These are phyloP conservation scores for Phlyctochytrium bullatum DNA, from an alignment of 192 early-diverging fungal species.

Conservation along the genomic window DNA sequence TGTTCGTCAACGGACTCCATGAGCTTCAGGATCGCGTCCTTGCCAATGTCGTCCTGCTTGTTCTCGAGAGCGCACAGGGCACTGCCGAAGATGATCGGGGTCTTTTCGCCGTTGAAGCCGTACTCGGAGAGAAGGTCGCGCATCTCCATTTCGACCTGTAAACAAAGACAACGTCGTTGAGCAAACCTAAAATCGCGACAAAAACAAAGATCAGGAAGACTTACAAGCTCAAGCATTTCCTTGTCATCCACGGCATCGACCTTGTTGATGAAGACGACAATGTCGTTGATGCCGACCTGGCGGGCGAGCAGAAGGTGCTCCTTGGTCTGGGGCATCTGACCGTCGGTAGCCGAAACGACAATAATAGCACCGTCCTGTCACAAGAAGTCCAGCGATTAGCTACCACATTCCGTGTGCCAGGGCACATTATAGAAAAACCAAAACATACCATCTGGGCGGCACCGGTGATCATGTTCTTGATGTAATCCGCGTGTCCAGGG, in stretches of 20 bases:
- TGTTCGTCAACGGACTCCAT: conserved; percentile 89
- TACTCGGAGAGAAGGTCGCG: conserved; percentile 89
- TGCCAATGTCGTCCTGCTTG: conserved; percentile 85
- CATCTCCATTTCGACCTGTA: conserved; percentile 94
- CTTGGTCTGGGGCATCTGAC: conserved; percentile 98
- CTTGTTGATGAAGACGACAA: conserved; percentile 99
- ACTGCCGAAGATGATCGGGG: conserved; percentile 89
- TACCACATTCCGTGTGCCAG: no score
- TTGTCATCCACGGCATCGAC: conserved; percentile 93
- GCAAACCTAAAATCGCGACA: conserved; percentile 6
- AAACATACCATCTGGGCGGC: conserved; percentile 79
- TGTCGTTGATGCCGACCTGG: conserved; percentile 88
- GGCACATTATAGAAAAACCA: no score
- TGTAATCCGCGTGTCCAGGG: conserved; percentile 99
- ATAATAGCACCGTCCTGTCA: conserved; percentile 94
- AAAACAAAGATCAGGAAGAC: conserved; percentile 2
- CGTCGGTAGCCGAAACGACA: conserved; percentile 96
- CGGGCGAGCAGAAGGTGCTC: conserved; percentile 96
- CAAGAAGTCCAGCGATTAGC: background rate
- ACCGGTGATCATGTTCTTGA: conserved; percentile 99
- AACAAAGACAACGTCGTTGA: background rate
- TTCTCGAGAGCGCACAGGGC: conserved; percentile 94
- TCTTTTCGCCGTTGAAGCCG: conserved; percentile 87
- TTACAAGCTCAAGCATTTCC: conserved; percentile 93
- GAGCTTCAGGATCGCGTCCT: conserved; percentile 83